These are phyloP conservation scores for Psilocybe azurescens DNA, from an alignment of 768 basidiomycete species.

Conservation along the genomic window DNA sequence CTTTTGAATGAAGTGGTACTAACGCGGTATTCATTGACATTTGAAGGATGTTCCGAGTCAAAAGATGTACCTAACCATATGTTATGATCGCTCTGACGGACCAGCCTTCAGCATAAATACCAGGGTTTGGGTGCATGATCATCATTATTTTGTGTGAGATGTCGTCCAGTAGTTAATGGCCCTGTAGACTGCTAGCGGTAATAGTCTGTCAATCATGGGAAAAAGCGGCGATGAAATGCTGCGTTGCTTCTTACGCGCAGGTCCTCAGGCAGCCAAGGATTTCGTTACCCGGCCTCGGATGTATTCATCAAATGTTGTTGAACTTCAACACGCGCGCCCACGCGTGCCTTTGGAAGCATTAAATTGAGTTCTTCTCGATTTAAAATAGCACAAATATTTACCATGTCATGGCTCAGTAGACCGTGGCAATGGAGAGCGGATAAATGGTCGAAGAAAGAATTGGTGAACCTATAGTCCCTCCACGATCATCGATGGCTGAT, in stretches of 20 bases:
- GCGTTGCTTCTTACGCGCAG: neutral
- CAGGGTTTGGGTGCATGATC: neutral
- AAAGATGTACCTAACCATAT: slow-evolving; percentile 2
- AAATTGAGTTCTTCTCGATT: no score
- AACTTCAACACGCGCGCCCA: neutral
- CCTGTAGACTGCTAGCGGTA: neutral
- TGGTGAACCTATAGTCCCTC: no score
- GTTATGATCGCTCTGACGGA: slow-evolving; percentile 1
- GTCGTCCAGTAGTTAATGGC: neutral
- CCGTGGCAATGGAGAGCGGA: no score
- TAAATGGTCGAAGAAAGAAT: neutral
- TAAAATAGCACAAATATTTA: no score
- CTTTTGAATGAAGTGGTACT: neutral
- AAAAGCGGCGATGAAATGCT: neutral
- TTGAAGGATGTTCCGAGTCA: neutral
- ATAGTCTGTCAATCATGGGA: slow-evolving; percentile 9
- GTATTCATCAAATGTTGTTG: neutral
- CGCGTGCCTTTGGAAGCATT: no score
- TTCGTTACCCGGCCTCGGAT: neutral
- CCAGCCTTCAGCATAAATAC: neutral
- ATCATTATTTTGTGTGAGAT: neutral
- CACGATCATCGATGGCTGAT: neutral
- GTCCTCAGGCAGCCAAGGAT: neutral
- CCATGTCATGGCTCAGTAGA: no score
- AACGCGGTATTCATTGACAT: slow-evolving; percentile 1